Evolutionary conservation across 129 eudicot species (phyloP), one percentile per base, ranked within the genome.

Genomic region (Saussurea involucrata): DNA sequence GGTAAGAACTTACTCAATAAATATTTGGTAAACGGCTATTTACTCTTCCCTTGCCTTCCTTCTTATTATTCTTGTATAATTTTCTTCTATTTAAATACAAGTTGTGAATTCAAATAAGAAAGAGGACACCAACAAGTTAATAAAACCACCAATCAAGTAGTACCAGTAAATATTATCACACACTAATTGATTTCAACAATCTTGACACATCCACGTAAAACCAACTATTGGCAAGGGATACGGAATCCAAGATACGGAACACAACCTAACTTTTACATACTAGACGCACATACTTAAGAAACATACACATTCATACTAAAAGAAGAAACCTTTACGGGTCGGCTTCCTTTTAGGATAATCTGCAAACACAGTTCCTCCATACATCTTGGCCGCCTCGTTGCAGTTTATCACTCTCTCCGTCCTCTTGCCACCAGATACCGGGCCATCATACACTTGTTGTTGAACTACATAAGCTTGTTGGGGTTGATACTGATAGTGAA

Each of bases 331-430:
- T 63, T 75, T 82, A 49, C 69, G 49, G 18, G 73, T 60, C 11
- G 66, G 81, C 81, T 76, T 80, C 80, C 32, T 33, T 71, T 76
- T 70, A 46, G 87, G 85, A 76, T 76, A 72, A 4, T 85, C 89
- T 68, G 46, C 22, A 74, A 20, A 73, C 68, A 78, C 24, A 17
- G 65, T 74, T 65, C 86, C 86, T 17, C 79, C 81, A 5, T 69
- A 85, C 24, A 69, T 77, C 34, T 74, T 82, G 24, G 82, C 89
- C 10, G 79, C 88, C 4, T 81, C 78, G 12, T 63, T 24, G 74
- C 78, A 63, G 1, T 25, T 80, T 21, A 82, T 75, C 20, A 71
- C 78, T 36, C 24, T 25, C 22, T 63, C 44, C 0, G 44, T 36
- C 42, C 42, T 36, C 11, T 36, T 36, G 44, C 44, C 13, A 8